phyloP scores from a whole-genome alignment of 106 monocot species.

The Dendrobium catenatum region DNA sequence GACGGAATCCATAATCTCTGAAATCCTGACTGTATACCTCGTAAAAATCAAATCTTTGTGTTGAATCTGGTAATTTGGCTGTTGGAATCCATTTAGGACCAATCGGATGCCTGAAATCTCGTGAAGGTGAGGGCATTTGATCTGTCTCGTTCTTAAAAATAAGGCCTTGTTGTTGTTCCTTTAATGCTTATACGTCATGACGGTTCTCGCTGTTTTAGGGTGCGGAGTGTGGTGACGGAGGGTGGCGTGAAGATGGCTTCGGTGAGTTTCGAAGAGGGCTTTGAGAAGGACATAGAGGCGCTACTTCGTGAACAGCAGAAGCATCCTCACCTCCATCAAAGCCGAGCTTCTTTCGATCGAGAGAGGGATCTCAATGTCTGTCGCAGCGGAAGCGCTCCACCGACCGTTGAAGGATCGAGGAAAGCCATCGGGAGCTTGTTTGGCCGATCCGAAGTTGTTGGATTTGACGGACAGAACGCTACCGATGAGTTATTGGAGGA shows the following conservation, averaged over 20 bases:
- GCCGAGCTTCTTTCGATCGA: constrained; percentile 13
- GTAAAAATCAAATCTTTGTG: constrained; percentile 1
- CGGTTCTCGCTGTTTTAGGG: constrained; percentile 1
- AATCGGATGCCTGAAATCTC: neutral
- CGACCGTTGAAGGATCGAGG: constrained; percentile 61
- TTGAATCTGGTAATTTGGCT: neutral
- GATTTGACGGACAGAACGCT: neutral
- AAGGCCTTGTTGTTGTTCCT: neutral
- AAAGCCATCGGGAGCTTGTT: constrained; percentile 37
- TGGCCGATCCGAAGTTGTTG: constrained; percentile 2
- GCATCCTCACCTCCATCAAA: constrained; percentile 18
- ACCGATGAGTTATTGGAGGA: constrained; percentile 27
- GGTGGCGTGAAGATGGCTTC: constrained; percentile 6
- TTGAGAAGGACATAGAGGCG: constrained; percentile 18
- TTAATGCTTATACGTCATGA: neutral
- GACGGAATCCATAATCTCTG: neutral
- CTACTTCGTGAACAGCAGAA: constrained; percentile 16
- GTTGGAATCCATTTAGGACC: neutral
- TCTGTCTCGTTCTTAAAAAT: neutral
- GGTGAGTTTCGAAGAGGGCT: constrained; percentile 13
- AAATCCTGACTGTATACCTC: neutral
- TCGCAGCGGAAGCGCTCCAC: constrained; percentile 72
- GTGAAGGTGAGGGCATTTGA: constrained; percentile 10
- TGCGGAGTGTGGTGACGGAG: constrained; percentile 12
- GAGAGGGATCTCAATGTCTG: constrained; percentile 39